Percentiles rank a stretch among this genome's conserved stretches.
These are phyloP conservation scores for Beauveria varroae DNA, from an alignment of 2,329 filamentous ascomycete genomes.

Conservation along the genomic window DNA sequence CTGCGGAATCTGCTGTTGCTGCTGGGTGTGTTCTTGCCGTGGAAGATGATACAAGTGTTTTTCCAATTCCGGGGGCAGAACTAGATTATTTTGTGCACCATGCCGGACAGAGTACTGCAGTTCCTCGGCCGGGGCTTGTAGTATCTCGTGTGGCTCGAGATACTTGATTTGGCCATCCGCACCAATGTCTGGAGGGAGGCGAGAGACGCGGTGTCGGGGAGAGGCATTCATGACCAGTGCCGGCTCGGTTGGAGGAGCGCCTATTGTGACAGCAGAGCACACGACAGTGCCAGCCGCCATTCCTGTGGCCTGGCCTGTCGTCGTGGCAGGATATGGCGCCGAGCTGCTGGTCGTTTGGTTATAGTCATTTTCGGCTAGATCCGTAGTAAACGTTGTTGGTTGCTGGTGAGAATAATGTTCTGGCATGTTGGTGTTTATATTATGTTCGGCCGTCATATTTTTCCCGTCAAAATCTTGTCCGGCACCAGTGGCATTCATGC, in stretches of 20 bases:
- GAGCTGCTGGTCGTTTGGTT: neutral
- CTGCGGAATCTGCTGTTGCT: neutral
- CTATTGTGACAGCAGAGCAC: neutral
- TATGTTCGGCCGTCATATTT: neutral
- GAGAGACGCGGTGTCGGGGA: conserved; percentile 1
- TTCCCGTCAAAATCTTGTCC: neutral
- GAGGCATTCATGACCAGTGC: conserved; percentile 1
- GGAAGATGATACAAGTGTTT: conserved; percentile 1
- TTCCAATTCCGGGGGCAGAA: neutral
- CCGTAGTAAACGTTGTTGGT: neutral
- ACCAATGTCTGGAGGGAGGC: neutral
- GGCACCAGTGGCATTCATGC: neutral
- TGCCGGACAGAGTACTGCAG: neutral
- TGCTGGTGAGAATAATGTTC: neutral
- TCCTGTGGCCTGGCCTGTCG: neutral
- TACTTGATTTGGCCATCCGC: conserved; percentile 1
- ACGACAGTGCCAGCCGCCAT: neutral
- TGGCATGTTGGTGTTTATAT: neutral
- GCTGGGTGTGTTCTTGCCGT: neutral
- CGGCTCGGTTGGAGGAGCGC: neutral
- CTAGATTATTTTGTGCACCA: neutral
- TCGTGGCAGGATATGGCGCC: neutral
- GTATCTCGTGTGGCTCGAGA: neutral
- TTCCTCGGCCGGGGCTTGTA: neutral
- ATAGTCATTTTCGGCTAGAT: neutral